Percentiles rank a stretch among this genome's conserved stretches.
Conservation (phyloP, 2,329 filamentous ascomycete genomes). For the Ophiostoma populinum region DNA sequence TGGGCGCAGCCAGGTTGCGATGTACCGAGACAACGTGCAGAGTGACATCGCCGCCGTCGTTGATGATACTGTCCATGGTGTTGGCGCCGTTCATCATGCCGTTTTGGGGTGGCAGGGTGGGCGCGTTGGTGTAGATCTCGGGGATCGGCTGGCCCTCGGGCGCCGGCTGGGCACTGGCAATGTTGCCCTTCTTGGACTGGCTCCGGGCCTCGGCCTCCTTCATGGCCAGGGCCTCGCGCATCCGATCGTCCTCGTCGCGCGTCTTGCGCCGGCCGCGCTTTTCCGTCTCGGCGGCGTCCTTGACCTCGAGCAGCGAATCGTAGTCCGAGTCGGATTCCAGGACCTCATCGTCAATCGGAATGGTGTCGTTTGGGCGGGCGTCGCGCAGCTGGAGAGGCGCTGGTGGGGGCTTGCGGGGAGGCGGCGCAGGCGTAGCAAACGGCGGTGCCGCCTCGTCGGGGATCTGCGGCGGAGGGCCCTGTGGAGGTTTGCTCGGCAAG, state of each 20-base stretch:
- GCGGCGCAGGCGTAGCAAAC: constrained; percentile 38
- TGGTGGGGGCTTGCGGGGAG: constrained; percentile 66
- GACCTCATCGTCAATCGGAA: constrained; percentile 32
- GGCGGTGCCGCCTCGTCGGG: constrained; percentile 27
- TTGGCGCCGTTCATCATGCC: constrained; percentile 22
- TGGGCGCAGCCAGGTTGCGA: constrained; percentile 19
- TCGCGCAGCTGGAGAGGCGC: constrained; percentile 60
- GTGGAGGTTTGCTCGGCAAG: constrained; percentile 33
- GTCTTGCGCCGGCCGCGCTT: constrained; percentile 66
- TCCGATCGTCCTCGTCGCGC: constrained; percentile 69
- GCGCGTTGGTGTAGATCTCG: constrained; percentile 19
- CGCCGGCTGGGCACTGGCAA: constrained; percentile 29
- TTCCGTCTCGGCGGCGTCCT: constrained; percentile 38
- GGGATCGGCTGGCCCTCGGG: constrained; percentile 20
- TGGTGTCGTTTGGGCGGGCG: constrained; percentile 15
- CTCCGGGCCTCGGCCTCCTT: constrained; percentile 55
- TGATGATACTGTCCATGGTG: constrained; percentile 36
- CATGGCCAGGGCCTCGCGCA: constrained; percentile 51
- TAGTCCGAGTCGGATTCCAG: constrained; percentile 75
- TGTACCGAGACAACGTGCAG: background rate
- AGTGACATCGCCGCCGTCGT: constrained; percentile 15
- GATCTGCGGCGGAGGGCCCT: constrained; percentile 32
- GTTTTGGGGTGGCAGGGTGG: constrained; percentile 22
- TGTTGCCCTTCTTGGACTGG: constrained; percentile 54
- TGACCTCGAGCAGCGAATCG: constrained; percentile 56